phyloP scores from a whole-genome alignment of 2,329 filamentous ascomycete genomes.

The Epichloe brachyelytri region DNA sequence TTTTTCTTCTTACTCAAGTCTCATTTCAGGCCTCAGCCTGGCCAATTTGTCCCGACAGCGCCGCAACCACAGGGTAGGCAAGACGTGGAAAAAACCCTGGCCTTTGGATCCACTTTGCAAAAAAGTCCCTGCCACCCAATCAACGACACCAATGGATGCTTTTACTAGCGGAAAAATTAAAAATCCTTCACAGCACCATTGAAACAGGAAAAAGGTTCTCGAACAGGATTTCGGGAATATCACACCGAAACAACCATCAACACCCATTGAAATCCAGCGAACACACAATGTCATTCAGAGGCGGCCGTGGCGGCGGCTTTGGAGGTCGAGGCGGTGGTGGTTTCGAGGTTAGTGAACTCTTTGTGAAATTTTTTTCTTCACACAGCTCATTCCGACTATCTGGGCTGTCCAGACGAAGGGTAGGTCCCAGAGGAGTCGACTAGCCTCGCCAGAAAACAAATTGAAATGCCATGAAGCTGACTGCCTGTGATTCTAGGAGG shows the following conservation, averaged over 20 bases:
- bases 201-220: conserved; percentile 7
- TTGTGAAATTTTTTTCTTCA: not conserved
- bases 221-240: not conserved
- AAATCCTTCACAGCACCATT: conserved; percentile 3
- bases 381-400: too few species aligned
- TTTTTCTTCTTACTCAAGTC: too few species aligned
- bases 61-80: not conserved
- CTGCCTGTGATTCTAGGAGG: conserved; percentile 5
- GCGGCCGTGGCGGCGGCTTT: conserved; percentile 10
- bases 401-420: too few species aligned
- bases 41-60: too few species aligned
- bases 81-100: not conserved
- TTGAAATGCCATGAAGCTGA: not conserved
- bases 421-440: too few species aligned
- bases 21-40: too few species aligned
- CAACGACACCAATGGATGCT: not conserved
- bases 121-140: not conserved
- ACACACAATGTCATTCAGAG: conserved; percentile 11
- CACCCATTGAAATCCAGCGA: not conserved
- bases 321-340: conserved; percentile 10
- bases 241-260: conserved; percentile 1
- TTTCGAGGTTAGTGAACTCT: conserved; percentile 7
- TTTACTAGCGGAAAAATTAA: conserved; percentile 4
- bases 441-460: too few species aligned
- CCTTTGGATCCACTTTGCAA: too few species aligned